Percentiles rank a stretch among this genome's conserved stretches.
Evolutionary conservation across 164 flowering plant species (phyloP).

Genomic region (Akebia trifoliata): DNA sequence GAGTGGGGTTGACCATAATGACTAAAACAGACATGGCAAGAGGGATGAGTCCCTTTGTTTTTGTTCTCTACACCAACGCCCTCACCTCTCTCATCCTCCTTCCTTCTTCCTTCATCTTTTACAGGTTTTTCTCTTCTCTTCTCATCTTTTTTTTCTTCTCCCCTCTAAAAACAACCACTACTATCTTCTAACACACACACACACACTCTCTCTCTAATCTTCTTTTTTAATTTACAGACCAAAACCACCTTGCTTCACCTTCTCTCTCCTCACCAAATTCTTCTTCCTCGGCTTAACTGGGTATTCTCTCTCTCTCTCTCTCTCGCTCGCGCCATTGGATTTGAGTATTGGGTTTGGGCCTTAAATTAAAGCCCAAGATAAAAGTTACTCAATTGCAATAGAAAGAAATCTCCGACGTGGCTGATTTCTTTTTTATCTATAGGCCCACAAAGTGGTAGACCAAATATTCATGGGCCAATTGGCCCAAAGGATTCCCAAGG

Average conservation of each 20-base stretch:
- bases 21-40: slow-evolving; percentile 54
- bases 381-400: too few relatives aligned
- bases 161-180: not conserved
- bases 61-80: slow-evolving; percentile 53
- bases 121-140: slow-evolving; percentile 26
- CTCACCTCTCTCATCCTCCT: slow-evolving; percentile 60
- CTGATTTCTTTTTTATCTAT: too few relatives aligned
- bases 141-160: not conserved
- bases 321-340: not conserved
- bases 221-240: not conserved
- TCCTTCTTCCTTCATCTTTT: slow-evolving; percentile 52
- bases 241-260: slow-evolving; percentile 44
- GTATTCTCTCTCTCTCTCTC: slow-evolving; percentile 15
- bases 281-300: slow-evolving; percentile 55
- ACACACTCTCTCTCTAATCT: not conserved
- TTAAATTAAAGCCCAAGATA: not conserved
- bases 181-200: not conserved
- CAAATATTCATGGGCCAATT: too few relatives aligned
- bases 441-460: too few relatives aligned
- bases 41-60: slow-evolving; percentile 63
- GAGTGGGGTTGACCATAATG: slow-evolving; percentile 62
- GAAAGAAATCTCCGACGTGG: too few relatives aligned
- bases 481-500: too few relatives aligned
- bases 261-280: slow-evolving; percentile 38
- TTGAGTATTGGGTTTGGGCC: not conserved